These are phyloP conservation scores for Pugionium dolabratum DNA, from an alignment of 345 rosid genomes.

Conservation along the genomic window DNA sequence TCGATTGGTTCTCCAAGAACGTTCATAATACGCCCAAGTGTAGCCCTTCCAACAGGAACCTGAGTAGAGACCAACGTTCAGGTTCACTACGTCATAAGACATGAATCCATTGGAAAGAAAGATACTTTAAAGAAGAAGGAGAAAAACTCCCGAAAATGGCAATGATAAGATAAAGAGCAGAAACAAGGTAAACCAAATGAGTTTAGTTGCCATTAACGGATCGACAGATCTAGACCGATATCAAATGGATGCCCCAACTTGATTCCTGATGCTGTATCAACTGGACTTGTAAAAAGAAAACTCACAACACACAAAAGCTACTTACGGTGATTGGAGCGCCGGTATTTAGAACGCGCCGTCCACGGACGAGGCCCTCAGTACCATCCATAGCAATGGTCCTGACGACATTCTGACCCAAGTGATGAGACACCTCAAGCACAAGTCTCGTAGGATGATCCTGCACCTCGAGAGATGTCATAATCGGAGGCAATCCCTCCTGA, in stretches of 20 bases:
- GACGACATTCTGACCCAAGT: constrained; percentile 80
- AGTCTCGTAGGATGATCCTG: constrained; percentile 42
- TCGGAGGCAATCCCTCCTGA: constrained; percentile 90
- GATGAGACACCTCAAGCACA: constrained; percentile 97
- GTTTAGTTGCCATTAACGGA: neutral
- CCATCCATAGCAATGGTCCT: constrained; percentile 98
- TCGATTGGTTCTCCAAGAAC: constrained; percentile 98
- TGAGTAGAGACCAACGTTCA: neutral
- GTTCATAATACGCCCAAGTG: constrained; percentile 96
- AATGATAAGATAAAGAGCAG: neutral
- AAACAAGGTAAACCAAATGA: neutral
- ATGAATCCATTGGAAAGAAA: neutral
- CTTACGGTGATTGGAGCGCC: constrained; percentile 93
- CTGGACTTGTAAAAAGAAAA: neutral
- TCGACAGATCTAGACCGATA: neutral
- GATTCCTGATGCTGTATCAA: neutral
- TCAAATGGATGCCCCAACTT: neutral
- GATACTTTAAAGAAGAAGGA: no score
- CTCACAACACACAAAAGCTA: neutral
- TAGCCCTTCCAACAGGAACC: constrained; percentile 98
- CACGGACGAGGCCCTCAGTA: constrained; percentile 83
- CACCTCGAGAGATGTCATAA: constrained; percentile 82
- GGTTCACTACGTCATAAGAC: neutral
- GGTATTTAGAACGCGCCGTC: constrained; percentile 80
- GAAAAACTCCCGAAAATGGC: no score